Base-by-base conservation (phyloP, 2,329 filamentous ascomycete genomes). In the Scytalidium lignicola region DNA sequence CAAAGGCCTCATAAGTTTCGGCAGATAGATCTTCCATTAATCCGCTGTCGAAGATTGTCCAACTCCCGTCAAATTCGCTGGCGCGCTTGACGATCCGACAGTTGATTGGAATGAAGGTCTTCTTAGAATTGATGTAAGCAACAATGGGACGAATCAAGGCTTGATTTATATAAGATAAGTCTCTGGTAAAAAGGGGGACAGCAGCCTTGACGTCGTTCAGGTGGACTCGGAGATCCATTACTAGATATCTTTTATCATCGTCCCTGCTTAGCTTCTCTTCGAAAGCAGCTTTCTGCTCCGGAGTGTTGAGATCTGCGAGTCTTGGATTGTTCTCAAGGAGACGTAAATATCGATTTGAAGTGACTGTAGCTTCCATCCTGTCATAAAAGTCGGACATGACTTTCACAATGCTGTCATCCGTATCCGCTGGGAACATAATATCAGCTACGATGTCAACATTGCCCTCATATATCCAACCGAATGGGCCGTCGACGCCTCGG, bases 351-450 rank as follows among this genome's bases (percentile, higher is more conserved):
- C 83, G 80, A 62, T 90, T 90, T 21, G 86, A 83, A 1, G 85
- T 90, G 19, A 97, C 90, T 0, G 90, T 90, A 41, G 93, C 90
- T 69, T 99, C 93, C 63, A 99, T 81, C 53, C 90, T 88, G 66
- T 97, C 92, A 68, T 97, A 97, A 61, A 99, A 91, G 64, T 96
- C 91, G n/a, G 87, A 85, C 79, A 99, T 88, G 42, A 96, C 90
- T 66, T 96, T 96, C 20, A 86, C 86, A 49, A 99, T 85, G 55
- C 91, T 88, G 54, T 92, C 90, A 51, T 95, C 88, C 39, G 83
- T 82, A 48, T 97, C 93, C 26, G 83, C 82, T 0, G 93, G 93
- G 53, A 99, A 88, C 82, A 96, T 92, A 56, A 99, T 84, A 62
- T 99, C 93, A 6, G 93, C 88, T 13, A 97, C 85, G 53, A 99